These are phyloP conservation scores for Trichosporon sp. DNA, from an alignment of 1,284 basidiomycete genomes.

Conservation along the genomic window DNA sequence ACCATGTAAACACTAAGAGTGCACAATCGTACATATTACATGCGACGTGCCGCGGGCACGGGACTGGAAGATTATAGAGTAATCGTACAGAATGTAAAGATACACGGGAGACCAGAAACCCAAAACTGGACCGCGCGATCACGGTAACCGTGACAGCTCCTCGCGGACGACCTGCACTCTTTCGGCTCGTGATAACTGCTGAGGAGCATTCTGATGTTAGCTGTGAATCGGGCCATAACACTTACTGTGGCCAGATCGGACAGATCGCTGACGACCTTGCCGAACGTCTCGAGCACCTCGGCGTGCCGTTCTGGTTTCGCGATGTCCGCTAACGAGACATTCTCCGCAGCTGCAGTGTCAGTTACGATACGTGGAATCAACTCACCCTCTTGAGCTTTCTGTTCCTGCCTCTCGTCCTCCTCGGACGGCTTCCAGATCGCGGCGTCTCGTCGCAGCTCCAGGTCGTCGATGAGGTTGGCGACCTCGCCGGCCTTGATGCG, in stretches of 20 bases:
- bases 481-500: slow-evolving; percentile 58
- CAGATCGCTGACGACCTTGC: slow-evolving; percentile 31
- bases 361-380: background rate
- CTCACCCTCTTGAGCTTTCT: background rate
- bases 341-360: slow-evolving; percentile 2
- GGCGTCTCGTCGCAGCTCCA: slow-evolving; percentile 53
- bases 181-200: slow-evolving; percentile 42
- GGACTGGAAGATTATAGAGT: background rate
- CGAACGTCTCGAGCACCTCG: slow-evolving; percentile 34
- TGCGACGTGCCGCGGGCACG: background rate
- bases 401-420: slow-evolving; percentile 23
- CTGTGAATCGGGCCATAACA: background rate
- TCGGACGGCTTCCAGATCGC: slow-evolving; percentile 47
- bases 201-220: slow-evolving; percentile 34
- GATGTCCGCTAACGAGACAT: slow-evolving; percentile 18
- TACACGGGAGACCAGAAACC: background rate
- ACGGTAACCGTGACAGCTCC: slow-evolving; percentile 28
- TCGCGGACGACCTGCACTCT: slow-evolving; percentile 46
- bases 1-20: background rate
- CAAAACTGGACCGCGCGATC: background rate
- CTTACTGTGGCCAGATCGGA: slow-evolving; percentile 37
- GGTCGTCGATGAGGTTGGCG: slow-evolving; percentile 53
- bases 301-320: slow-evolving; percentile 36
- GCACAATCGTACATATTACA: background rate
- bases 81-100: background rate